Evolutionary conservation across 129 eudicot genomes (phyloP).

Genomic region (Chrysanthemum seticuspe): DNA sequence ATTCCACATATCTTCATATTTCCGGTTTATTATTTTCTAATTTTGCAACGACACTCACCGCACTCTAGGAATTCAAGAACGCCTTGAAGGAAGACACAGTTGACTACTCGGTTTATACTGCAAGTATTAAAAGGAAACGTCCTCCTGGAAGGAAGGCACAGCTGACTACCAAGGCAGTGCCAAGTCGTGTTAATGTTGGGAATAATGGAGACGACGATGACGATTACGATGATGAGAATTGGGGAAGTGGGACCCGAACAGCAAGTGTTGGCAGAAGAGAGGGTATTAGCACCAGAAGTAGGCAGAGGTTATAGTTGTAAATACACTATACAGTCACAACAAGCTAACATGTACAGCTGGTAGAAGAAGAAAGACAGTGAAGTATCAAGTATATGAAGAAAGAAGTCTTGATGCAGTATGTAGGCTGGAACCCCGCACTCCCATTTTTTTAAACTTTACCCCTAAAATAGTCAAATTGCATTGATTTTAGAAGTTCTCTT

Average conservation of each 20-base stretch:
- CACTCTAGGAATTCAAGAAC: constrained; percentile 75
- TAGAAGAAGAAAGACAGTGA: constrained; percentile 32
- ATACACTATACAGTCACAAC: constrained; percentile 54
- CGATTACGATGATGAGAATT: constrained; percentile 47
- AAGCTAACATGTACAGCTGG: constrained; percentile 74
- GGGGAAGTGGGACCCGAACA: constrained; percentile 49
- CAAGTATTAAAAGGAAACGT: constrained; percentile 82
- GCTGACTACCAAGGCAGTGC: constrained; percentile 38
- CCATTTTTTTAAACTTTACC: constrained; percentile 22
- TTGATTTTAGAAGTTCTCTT: constrained; percentile 24
- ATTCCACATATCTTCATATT: not conserved
- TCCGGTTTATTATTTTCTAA: not conserved
- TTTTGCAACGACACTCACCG: constrained; percentile 6
- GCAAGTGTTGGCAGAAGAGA: constrained; percentile 46
- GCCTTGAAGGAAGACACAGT: constrained; percentile 89
- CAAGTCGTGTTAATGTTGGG: constrained; percentile 37
- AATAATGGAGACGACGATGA: constrained; percentile 47
- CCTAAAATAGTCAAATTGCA: constrained; percentile 27
- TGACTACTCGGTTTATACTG: constrained; percentile 81
- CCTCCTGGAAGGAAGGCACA: constrained; percentile 60
- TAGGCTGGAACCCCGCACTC: constrained; percentile 19
- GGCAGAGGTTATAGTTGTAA: constrained; percentile 67
- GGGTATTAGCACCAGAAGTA: constrained; percentile 46
- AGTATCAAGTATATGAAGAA: constrained; percentile 8
- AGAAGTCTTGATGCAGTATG: constrained; percentile 29